Evolutionary conservation across 2,329 filamentous ascomycete genomes (phyloP).

Genomic region (Neurospora crassa): DNA sequence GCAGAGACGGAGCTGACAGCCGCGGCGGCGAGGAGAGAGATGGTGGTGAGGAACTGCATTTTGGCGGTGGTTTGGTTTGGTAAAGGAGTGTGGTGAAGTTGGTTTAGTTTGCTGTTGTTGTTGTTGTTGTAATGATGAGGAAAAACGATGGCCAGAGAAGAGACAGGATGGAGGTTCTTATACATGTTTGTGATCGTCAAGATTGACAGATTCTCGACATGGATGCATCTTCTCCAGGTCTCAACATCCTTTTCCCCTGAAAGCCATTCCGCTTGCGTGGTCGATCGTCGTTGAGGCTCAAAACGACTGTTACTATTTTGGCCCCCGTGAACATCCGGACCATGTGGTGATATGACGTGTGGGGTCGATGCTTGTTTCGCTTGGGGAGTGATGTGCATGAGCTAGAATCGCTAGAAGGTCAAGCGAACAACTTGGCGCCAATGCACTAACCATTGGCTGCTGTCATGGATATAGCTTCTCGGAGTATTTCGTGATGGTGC

Average conservation of each 20-base stretch:
- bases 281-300: not conserved
- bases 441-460: not conserved
- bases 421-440: not conserved
- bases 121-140: not conserved
- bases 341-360: not conserved
- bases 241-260: not conserved
- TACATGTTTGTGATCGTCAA: not conserved
- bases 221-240: not conserved
- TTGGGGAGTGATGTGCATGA: not conserved
- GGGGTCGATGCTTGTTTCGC: not conserved
- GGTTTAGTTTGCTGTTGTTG: not conserved
- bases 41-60: not conserved
- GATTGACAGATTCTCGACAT: not conserved
- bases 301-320: not conserved
- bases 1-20: not conserved
- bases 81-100: constrained; percentile 2
- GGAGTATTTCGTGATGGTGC: not conserved
- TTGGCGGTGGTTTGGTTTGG: not conserved
- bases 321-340: not conserved
- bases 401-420: not conserved
- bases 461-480: not conserved
- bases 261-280: not conserved
- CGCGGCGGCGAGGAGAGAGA: not conserved
- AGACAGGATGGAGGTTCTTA: not conserved
- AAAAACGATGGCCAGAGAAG: not conserved